A percentile compares a stretch with the other conserved stretches of the same genome.
Evolutionary conservation across 345 rosid species (phyloP).

Genomic region (Dovyalis caffra): DNA sequence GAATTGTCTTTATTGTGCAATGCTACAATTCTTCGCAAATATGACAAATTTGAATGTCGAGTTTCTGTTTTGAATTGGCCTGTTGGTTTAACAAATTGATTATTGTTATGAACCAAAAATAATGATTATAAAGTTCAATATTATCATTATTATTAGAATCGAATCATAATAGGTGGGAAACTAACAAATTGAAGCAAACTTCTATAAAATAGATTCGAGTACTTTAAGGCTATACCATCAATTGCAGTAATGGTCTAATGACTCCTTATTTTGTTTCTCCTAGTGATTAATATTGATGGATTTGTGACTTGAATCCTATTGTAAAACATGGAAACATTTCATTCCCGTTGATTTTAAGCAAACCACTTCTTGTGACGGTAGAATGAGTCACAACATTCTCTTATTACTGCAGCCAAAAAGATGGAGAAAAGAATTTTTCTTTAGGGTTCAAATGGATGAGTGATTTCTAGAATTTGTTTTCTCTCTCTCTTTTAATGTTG

Average conservation of each 20-base stretch:
- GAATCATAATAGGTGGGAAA: neutral
- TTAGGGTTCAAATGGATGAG: neutral
- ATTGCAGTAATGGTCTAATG: neutral
- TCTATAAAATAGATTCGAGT: neutral
- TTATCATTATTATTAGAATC: neutral
- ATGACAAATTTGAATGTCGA: neutral
- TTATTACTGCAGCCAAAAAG: neutral
- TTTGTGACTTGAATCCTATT: slow-evolving; percentile 7
- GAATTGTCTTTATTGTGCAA: neutral
- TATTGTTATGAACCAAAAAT: neutral
- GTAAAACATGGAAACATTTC: neutral
- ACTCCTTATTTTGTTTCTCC: neutral
- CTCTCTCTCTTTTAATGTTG: neutral
- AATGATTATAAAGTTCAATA: too few species aligned
- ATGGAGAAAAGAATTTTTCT: neutral
- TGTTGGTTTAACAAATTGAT: neutral
- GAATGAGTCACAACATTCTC: neutral
- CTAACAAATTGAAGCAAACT: neutral
- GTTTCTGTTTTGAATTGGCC: neutral
- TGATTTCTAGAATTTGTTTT: neutral
- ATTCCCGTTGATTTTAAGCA: neutral
- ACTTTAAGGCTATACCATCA: neutral
- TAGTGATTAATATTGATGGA: neutral
- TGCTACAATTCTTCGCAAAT: neutral
- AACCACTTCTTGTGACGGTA: neutral